Evolutionary conservation across 2,329 filamentous ascomycete genomes (phyloP).

Genomic region (Aspergillus quadricinctus): DNA sequence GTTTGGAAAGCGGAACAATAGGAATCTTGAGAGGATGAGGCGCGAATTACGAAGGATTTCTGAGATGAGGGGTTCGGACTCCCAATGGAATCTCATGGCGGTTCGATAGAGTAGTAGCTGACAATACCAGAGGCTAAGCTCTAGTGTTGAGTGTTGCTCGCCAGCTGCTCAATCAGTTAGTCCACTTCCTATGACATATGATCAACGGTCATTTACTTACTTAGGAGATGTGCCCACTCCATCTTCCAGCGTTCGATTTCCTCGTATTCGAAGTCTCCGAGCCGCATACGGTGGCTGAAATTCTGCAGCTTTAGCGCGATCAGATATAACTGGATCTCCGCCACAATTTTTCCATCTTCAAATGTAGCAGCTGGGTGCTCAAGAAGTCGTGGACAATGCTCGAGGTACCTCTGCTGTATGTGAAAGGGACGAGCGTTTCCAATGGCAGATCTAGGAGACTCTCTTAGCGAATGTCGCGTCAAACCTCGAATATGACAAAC

Average conservation of each 20-base stretch:
- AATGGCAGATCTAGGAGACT: conserved; percentile 21
- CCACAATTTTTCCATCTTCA: conserved; percentile 28
- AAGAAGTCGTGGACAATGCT: conserved; percentile 28
- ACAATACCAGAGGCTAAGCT: conserved; percentile 33
- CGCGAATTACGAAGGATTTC: conserved; percentile 28
- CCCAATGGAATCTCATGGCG: conserved; percentile 22
- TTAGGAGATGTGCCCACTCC: conserved; percentile 30
- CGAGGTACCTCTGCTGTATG: conserved; percentile 25
- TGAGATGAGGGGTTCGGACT: conserved; percentile 22
- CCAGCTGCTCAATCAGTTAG: conserved; percentile 16
- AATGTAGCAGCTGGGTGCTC: conserved; percentile 26
- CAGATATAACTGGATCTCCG: conserved; percentile 30
- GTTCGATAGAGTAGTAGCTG: conserved; percentile 33
- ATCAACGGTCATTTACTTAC: conserved; percentile 12
- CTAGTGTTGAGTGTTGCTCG: conserved; percentile 27
- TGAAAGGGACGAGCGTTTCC: conserved; percentile 30
- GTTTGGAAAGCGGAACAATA: conserved; percentile 25
- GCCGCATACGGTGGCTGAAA: conserved; percentile 22
- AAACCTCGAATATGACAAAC: background rate
- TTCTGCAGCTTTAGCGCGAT: conserved; percentile 26
- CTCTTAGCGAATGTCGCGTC: conserved; percentile 7
- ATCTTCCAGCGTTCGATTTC: conserved; percentile 33
- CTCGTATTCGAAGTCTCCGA: conserved; percentile 26
- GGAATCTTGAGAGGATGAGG: conserved; percentile 26
- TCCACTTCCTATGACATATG: background rate